Base-by-base conservation (phyloP, 306 rosid genomes). In the Rosa chinensis region DNA sequence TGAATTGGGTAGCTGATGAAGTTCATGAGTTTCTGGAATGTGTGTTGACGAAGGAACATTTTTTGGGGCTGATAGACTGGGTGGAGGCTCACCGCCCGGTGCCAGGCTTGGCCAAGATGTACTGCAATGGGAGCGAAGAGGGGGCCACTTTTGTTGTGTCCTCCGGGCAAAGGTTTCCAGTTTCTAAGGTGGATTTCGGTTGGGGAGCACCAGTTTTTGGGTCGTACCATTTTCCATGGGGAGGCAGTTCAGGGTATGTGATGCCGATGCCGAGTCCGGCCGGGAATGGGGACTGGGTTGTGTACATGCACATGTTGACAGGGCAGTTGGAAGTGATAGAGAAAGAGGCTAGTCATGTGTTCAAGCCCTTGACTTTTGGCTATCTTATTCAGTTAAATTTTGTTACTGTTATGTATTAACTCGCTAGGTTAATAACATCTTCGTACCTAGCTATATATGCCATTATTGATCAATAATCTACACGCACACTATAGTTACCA, bases 201-300 rank as follows among this genome's bases (percentile, higher is more conserved):
- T 91, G 93, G 94, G 98, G 94, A 1, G 77, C 43, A 66, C 90
- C 85, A 2, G 35, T 81, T 20, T 90, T 93, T 20, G 93, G 82
- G 23, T 93, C 97, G 0, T 93, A 90, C 85, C 91, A 93, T 77
- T 91, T 93, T 73, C 97, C 94, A 0, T 91, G 92, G 97, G 89
- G 88, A 0, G 97, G 97, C 28, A 2, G 78, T 84, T 10, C 93
- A n/a, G 94, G 98, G 10, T 91, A 90, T 72, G 97, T 93, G 44
- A 91, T 93, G 98, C 93, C 98, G 20, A 90, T 91, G 95, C 93
- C 93, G 5, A 89, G 89, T 5, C 86, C 95, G 10, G 28, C 64
- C 0, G 86, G 84, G 32, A 91, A 91, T 49, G 94, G 88, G 1
- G 97, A 93, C 40, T 93, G 98, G 97, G 73, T 93, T 77, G 95